Conservation (phyloP, 2,329 filamentous ascomycete genomes). For the Ophiostoma triangulosporum region DNA sequence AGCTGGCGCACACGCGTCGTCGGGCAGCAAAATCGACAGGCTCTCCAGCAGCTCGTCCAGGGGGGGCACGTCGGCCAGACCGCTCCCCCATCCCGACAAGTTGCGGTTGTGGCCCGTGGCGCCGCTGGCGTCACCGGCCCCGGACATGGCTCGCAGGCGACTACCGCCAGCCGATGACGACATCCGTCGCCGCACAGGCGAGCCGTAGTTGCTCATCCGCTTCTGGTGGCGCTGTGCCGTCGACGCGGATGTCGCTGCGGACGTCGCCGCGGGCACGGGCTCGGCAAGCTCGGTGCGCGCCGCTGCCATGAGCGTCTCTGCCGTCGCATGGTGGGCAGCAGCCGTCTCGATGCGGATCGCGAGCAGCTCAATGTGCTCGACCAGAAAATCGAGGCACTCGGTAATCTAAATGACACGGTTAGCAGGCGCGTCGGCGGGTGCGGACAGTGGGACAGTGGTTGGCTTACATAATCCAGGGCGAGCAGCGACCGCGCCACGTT, state of each 20-base stretch:
- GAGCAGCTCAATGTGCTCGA: conserved; percentile 32
- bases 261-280: conserved; percentile 11
- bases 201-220: conserved; percentile 17
- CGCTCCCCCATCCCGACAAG: conserved; percentile 20
- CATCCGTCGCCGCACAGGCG: conserved; percentile 21
- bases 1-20: conserved; percentile 15
- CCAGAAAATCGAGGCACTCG: conserved; percentile 37
- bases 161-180: conserved; percentile 9
- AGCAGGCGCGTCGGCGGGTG: no score
- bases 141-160: conserved; percentile 22
- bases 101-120: conserved; percentile 17
- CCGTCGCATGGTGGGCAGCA: conserved; percentile 31
- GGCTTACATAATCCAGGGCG: conserved; percentile 38
- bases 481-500: conserved; percentile 30
- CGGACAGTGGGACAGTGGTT: no score
- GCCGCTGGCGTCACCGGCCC: conserved; percentile 10
- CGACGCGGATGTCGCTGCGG: not conserved
- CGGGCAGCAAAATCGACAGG: conserved; percentile 31
- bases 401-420: conserved; percentile 31
- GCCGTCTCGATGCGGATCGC: conserved; percentile 28
- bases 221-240: conserved; percentile 5
- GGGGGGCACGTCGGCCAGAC: conserved; percentile 24
- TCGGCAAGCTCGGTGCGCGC: conserved; percentile 31
- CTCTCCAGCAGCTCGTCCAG: conserved; percentile 35
- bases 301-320: conserved; percentile 26